Evolutionary conservation across 352 stramenopile species (phyloP), one percentile per base, ranked within the genome.

Genomic region (Phytophthora cryptogea): DNA sequence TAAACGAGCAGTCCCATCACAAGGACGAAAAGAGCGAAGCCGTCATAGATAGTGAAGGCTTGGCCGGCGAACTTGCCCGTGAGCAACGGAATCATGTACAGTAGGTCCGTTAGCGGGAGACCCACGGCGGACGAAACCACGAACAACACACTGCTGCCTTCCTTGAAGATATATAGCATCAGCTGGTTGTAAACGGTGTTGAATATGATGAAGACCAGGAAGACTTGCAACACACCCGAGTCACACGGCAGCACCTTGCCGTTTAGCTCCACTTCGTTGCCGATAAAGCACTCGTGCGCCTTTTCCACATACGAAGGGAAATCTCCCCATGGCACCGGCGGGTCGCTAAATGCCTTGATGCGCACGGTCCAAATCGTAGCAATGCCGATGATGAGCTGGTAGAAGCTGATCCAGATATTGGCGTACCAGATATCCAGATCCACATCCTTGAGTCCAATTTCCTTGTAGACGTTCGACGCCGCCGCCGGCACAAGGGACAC

Each of bases 141-240:
- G 41, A 95, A 95, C 35, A 95, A 68, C 56, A 94, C 87, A 32
- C 83, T 93, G 69, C 82, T 92, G 59, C 87, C 87, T 74, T 93
- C 82, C 57, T 94, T 93, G 73, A 95, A 92, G 61, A 95, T 90
- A 59, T 90, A 92, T 46, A 95, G 72, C 83, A 94, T 94, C 37
- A 95, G 78, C 70, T 94, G 82, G 61, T 94, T 94, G 79, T 90
- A 94, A 9, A 90, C 72, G 51, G 87, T 89, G 67, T 92, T 92
- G 76, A 94, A 94, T 20, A 93, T 54, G 54, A 95, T 95, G 63
- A 90, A 95, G 44, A 92, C 74, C 39, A 93, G 51, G 64, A 91
- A 95, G 14, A 88, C 79, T 26, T 83, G 57, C 40, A 95, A 66
- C 35, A 92, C 83, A 32, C 78, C 83, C 33, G 71, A 72, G 54